These are phyloP conservation scores for Trichophyton equinum DNA, from an alignment of 2,329 filamentous ascomycete genomes.

Conservation along the genomic window DNA sequence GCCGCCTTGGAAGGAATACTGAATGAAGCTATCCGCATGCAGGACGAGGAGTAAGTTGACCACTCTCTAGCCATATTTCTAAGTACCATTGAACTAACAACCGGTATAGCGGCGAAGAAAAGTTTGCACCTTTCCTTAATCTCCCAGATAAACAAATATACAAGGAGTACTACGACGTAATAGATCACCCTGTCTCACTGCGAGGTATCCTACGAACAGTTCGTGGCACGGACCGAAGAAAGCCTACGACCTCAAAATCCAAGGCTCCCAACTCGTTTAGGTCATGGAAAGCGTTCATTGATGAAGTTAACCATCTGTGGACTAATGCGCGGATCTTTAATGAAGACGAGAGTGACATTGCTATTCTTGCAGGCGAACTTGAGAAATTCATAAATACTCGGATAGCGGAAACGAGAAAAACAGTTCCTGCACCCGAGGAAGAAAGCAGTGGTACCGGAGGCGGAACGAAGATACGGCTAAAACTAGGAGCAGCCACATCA, in stretches of 20 bases:
- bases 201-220: conserved; percentile 65
- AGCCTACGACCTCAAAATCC: conserved; percentile 42
- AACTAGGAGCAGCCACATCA: conserved; percentile 41
- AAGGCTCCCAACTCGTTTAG: conserved; percentile 52
- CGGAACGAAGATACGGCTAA: conserved; percentile 69
- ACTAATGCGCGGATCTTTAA: conserved; percentile 81
- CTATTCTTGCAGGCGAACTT: conserved; percentile 61
- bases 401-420: conserved; percentile 57
- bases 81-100: conserved; percentile 14
- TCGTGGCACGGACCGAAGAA: conserved; percentile 57
- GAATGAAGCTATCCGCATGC: conserved; percentile 55
- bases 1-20: conserved; percentile 78
- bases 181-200: conserved; percentile 67
- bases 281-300: conserved; percentile 69
- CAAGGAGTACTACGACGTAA: conserved; percentile 77
- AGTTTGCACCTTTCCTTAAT: conserved; percentile 62
- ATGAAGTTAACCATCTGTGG: conserved; percentile 72
- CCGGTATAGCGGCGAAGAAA: conserved; percentile 46
- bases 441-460: conserved; percentile 20
- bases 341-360: conserved; percentile 80
- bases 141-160: conserved; percentile 58
- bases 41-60: conserved; percentile 49
- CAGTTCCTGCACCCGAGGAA: conserved; percentile 52
- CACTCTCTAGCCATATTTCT: conserved; percentile 12
- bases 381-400: conserved; percentile 56